phyloP scores from a whole-genome alignment of 177 flowering plant genomes.

The Vitis hybrid region DNA sequence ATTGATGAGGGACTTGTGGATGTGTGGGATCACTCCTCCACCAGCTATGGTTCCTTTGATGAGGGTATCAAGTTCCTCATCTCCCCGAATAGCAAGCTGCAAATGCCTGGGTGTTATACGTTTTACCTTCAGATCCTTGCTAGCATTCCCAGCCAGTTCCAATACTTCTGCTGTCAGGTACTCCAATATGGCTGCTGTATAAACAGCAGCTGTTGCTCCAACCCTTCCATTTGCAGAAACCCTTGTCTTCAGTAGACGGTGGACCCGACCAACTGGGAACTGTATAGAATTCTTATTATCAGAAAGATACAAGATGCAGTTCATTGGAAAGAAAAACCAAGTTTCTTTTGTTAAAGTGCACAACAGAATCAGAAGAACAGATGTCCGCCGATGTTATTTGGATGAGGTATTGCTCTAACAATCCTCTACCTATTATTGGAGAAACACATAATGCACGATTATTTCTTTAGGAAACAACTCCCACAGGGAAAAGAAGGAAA shows the following conservation, averaged over 20 bases:
- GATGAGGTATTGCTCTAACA: too few relatives aligned
- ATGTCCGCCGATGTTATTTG: too few relatives aligned
- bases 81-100: conserved; percentile 14
- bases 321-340: too few relatives aligned
- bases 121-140: conserved; percentile 11
- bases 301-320: too few relatives aligned
- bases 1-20: conserved; percentile 15
- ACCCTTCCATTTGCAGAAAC: conserved; percentile 14
- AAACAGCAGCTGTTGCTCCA: conserved; percentile 14
- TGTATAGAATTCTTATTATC: not conserved
- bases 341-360: too few relatives aligned
- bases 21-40: conserved; percentile 17
- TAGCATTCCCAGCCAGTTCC: conserved; percentile 8
- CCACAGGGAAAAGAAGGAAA: too few relatives aligned
- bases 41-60: conserved; percentile 18
- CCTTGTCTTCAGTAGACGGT: conserved; percentile 11
- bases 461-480: too few relatives aligned
- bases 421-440: too few relatives aligned
- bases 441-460: too few relatives aligned
- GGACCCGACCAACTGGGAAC: conserved; percentile 14
- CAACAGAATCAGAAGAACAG: too few relatives aligned
- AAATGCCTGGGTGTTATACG: conserved; percentile 16
- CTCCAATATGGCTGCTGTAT: conserved; percentile 10
- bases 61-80: conserved; percentile 15
- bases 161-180: conserved; percentile 4